phyloP scores from a whole-genome alignment of 2,329 filamentous ascomycete species.

The Coniochaeta pulveracea region DNA sequence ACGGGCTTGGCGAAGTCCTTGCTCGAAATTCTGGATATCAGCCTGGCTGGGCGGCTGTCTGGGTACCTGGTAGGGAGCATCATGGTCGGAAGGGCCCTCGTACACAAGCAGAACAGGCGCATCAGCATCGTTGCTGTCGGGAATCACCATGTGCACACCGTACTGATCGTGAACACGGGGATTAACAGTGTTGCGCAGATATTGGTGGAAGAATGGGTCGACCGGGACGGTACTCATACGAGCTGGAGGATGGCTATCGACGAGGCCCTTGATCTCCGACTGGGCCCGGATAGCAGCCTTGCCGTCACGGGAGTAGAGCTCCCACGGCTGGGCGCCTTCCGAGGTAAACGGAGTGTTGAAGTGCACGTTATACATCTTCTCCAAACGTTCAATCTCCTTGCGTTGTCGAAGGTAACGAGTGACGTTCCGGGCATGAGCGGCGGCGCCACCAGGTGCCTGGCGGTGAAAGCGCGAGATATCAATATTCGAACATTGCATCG shows the following conservation, averaged over 20 bases:
- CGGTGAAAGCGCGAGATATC: slow-evolving; percentile 74
- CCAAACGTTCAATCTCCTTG: slow-evolving; percentile 70
- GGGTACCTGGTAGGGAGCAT: slow-evolving; percentile 40
- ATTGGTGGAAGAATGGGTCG: slow-evolving; percentile 70
- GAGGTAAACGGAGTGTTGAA: slow-evolving; percentile 68
- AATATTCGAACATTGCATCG: slow-evolving; percentile 74
- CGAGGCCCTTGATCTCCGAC: slow-evolving; percentile 62
- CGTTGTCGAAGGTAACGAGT: slow-evolving; percentile 80
- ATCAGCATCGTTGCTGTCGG: slow-evolving; percentile 46
- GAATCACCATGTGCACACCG: slow-evolving; percentile 64
- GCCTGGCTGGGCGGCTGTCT: slow-evolving; percentile 36
- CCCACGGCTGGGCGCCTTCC: slow-evolving; percentile 67
- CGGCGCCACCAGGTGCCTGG: slow-evolving; percentile 59
- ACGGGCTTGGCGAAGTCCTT: slow-evolving; percentile 42
- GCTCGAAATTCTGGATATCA: slow-evolving; percentile 41
- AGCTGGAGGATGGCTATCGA: slow-evolving; percentile 62
- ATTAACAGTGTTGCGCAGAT: slow-evolving; percentile 54
- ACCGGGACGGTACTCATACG: slow-evolving; percentile 57
- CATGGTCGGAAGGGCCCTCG: slow-evolving; percentile 45
- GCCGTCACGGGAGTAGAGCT: slow-evolving; percentile 76
- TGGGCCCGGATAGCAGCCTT: slow-evolving; percentile 73
- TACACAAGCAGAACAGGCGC: slow-evolving; percentile 62
- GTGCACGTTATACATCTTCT: slow-evolving; percentile 70
- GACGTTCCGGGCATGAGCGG: slow-evolving; percentile 72
- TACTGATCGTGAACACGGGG: slow-evolving; percentile 54